Conservation (phyloP, 495 filamentous ascomycete genomes). For the Pyrenula massariospora region DNA sequence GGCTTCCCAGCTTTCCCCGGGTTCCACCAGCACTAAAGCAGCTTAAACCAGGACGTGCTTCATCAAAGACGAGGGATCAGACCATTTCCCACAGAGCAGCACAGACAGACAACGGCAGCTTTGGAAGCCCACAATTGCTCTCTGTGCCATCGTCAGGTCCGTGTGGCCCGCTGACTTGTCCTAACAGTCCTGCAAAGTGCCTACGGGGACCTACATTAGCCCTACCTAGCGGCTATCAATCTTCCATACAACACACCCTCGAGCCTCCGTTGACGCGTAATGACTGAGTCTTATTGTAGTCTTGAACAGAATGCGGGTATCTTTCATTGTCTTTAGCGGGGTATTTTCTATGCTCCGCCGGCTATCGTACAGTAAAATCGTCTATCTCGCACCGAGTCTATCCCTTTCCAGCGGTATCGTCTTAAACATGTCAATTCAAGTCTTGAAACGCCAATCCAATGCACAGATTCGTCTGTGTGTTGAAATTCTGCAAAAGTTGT, state of each 20-base stretch:
- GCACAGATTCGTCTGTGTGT: too few relatives aligned
- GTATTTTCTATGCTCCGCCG: neutral
- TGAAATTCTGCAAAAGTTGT: too few relatives aligned
- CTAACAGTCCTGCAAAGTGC: neutral
- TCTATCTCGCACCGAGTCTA: neutral
- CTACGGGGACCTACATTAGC: neutral
- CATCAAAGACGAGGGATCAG: too few relatives aligned
- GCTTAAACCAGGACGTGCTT: too few relatives aligned
- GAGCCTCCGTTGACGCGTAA: too few relatives aligned
- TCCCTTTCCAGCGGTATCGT: neutral
- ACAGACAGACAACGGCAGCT: too few relatives aligned
- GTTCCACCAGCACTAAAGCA: neutral
- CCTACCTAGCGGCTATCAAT: neutral
- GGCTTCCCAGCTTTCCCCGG: neutral
- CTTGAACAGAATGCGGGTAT: neutral
- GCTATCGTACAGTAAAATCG: neutral
- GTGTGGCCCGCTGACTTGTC: neutral
- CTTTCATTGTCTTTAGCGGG: neutral
- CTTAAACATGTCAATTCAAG: neutral
- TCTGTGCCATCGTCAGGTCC: too few relatives aligned
- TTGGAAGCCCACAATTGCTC: too few relatives aligned
- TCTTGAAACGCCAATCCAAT: neutral
- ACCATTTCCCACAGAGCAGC: too few relatives aligned
- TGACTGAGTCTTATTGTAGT: too few relatives aligned
- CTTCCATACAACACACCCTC: too few relatives aligned